phyloP scores from a whole-genome alignment of 2,329 filamentous ascomycete genomes.

The Aspergillus alliaceus region DNA sequence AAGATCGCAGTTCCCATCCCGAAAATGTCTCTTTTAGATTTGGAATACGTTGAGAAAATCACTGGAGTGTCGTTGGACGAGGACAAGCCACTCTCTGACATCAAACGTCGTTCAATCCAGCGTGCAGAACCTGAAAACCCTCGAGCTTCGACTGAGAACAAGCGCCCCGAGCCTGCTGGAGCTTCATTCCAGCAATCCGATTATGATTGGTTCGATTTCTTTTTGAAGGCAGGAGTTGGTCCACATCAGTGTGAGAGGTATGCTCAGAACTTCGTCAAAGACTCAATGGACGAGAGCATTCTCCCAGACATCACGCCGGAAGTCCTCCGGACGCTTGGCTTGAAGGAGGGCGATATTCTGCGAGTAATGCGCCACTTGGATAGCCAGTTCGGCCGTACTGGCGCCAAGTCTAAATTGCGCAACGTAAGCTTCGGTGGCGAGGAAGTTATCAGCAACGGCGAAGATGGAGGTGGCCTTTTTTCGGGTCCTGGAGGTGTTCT shows the following conservation, averaged over 20 bases:
- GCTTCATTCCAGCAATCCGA: constrained; percentile 51
- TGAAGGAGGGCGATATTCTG: constrained; percentile 94
- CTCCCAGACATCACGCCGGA: constrained; percentile 83
- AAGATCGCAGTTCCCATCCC: constrained; percentile 94
- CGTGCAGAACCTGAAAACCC: constrained; percentile 26
- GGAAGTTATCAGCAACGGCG: constrained; percentile 58
- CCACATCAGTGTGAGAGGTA: constrained; percentile 94
- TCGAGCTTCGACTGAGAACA: constrained; percentile 28
- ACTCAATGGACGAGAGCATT: constrained; percentile 95
- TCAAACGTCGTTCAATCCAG: constrained; percentile 52
- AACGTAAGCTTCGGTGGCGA: constrained; percentile 55
- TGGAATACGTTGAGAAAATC: constrained; percentile 87
- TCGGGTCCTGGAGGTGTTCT: constrained; percentile 88
- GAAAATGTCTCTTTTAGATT: constrained; percentile 94
- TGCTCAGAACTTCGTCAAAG: constrained; percentile 80
- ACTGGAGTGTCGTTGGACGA: constrained; percentile 89
- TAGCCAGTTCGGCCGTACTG: constrained; percentile 69
- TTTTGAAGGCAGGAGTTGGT: constrained; percentile 86
- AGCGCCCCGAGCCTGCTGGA: constrained; percentile 40
- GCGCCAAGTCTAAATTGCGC: constrained; percentile 54
- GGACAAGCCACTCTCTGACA: constrained; percentile 87
- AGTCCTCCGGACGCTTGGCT: constrained; percentile 80
- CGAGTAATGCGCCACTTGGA: constrained; percentile 91
- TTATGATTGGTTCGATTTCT: constrained; percentile 99
- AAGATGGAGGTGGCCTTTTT: constrained; percentile 73